Evolutionary conservation across 345 rosid genomes (phyloP).

Genomic region (Noccaea caerulescens): DNA sequence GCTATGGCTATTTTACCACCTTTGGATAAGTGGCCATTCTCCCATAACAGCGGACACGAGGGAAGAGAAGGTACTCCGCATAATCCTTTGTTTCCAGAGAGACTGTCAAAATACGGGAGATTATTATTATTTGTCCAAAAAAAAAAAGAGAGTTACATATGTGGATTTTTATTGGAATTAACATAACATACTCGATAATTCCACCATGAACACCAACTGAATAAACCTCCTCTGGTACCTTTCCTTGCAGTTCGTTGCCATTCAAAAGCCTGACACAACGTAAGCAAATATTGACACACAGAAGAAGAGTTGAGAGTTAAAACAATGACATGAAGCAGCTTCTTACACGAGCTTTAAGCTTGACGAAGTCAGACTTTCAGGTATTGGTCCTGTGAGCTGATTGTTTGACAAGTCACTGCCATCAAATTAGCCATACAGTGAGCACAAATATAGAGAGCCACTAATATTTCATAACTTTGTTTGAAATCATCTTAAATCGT

Average conservation of each 20-base stretch:
- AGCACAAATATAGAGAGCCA: slow-evolving; percentile 19
- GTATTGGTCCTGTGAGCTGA: slow-evolving; percentile 80
- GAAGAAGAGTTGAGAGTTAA: neutral
- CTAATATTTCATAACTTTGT: no score
- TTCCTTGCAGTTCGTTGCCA: slow-evolving; percentile 73
- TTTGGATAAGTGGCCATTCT: slow-evolving; percentile 80
- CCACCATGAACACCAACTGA: slow-evolving; percentile 96
- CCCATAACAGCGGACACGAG: slow-evolving; percentile 79
- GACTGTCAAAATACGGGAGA: slow-evolving; percentile 37
- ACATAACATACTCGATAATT: slow-evolving; percentile 69
- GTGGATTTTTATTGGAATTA: neutral
- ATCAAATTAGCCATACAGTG: slow-evolving; percentile 30
- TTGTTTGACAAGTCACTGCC: slow-evolving; percentile 87
- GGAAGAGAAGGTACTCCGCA: slow-evolving; percentile 87
- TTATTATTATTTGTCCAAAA: no score
- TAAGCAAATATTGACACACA: neutral
- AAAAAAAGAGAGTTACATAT: neutral
- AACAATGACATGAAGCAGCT: neutral
- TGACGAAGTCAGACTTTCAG: slow-evolving; percentile 73
- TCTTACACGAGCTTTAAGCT: slow-evolving; percentile 76
- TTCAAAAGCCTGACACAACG: slow-evolving; percentile 64
- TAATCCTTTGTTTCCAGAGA: slow-evolving; percentile 88
- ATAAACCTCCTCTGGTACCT: slow-evolving; percentile 83
- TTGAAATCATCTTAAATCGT: neutral
- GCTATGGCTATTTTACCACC: slow-evolving; percentile 79